Evolutionary conservation across 495 filamentous ascomycete genomes (phyloP), one percentile per base, ranked within the genome.

Genomic region (Podospora tetraspora): DNA sequence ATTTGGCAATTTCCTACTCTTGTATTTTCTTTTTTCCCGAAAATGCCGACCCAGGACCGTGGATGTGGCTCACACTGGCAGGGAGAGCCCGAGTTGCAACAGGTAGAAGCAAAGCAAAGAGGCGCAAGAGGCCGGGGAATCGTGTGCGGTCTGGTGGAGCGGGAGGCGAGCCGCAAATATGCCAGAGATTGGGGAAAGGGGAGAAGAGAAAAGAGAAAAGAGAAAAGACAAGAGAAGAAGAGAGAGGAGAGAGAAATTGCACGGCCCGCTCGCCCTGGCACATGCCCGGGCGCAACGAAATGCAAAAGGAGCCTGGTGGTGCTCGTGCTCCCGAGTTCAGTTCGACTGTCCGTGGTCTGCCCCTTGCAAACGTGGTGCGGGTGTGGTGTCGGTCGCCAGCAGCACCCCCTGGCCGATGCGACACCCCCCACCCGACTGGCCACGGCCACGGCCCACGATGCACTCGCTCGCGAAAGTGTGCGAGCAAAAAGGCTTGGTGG

Each of bases 1-100:
- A 70, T 72, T 74, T 64, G n/a, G 66, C 68, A 68, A 66, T 69
- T 70, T 71, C 43, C 64, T 57, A 60, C 61, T 68, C 63, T 61
- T 30, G 67, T 32, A 34, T 66, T 73, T 66, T 67, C 65, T 32
- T 30, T 30, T 66, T 73, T 66, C 69, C 27, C 73, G 57, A 52
- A 12, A 62, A 52, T 66, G 56, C 60, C 52, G 65, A 61, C 27
- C 65, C 52, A 65, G 58, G 25, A 60, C 62, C 25, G 68, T 57
- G 56, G 62, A 68, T 62, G 73, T 75, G 70, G 73, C 72, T 71
- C 64, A 62, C 59, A 9, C 21, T 52, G 19, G 67, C 67, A 63
- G 58, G 66, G 57, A 71, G 32, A 37, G 60, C 60, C 62, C 62
- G 43, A 52, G 43, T 52, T 59, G 11, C 30, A 66, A n/a, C 22